Conservation (phyloP, 495 filamentous ascomycete genomes). For the Chaetomidium leptoderma region DNA sequence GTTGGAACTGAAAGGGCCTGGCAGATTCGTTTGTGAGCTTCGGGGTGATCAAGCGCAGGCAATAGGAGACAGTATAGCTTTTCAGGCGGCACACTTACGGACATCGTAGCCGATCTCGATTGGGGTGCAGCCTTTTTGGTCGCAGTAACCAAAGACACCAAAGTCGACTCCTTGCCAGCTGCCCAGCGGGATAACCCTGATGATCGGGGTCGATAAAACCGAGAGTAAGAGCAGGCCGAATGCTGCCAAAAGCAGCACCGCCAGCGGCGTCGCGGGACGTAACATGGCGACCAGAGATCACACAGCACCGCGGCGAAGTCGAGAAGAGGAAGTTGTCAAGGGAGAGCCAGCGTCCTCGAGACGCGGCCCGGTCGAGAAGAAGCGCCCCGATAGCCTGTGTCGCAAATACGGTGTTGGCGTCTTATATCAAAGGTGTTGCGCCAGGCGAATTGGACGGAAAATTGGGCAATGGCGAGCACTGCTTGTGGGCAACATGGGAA, state of each 20-base stretch:
- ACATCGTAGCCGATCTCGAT: constrained; percentile 81
- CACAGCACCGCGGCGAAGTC: neutral
- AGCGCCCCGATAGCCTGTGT: constrained; percentile 12
- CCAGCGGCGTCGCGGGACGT: constrained; percentile 89
- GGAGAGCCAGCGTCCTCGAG: constrained; percentile 31
- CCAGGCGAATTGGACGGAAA: constrained; percentile 2
- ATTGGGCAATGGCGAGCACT: neutral
- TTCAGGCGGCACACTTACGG: constrained; percentile 63
- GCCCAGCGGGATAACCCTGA: constrained; percentile 78
- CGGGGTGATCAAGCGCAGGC: neutral
- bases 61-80: neutral
- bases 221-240: constrained; percentile 82
- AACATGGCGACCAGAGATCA: constrained; percentile 47
- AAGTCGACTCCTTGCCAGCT: constrained; percentile 72
- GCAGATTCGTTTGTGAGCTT: constrained; percentile 11
- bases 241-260: constrained; percentile 76
- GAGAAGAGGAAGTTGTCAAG: constrained; percentile 5
- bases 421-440: neutral
- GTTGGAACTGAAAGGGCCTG: constrained; percentile 31
- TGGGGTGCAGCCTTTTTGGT: constrained; percentile 56
- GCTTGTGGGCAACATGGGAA: constrained; percentile 21
- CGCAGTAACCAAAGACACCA: constrained; percentile 91
- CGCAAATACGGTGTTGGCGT: constrained; percentile 4
- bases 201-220: constrained; percentile 89
- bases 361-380: constrained; percentile 27